Base-by-base conservation (phyloP, 1,284 basidiomycete species). In the Mycena sp. region DNA sequence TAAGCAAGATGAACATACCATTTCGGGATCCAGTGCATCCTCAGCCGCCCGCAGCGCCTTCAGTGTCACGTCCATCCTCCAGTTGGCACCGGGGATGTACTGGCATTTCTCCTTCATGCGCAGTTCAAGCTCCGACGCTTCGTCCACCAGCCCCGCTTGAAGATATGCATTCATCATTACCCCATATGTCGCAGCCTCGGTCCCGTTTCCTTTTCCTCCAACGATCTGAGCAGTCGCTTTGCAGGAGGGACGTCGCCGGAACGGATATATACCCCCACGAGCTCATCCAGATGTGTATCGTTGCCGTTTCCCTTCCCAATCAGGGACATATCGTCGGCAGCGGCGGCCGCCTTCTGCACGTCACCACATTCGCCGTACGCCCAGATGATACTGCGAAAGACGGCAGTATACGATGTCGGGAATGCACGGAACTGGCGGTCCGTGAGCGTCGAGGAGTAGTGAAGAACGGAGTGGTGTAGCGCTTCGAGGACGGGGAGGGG, bases 331-430 rank as follows among this genome's bases (percentile, higher is more conserved):
- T 67, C 65, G 14, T 40, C 12, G 4, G 62, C 56, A 10, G 58
- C 52, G 1, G 58, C 52, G 12, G 44, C 46, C 0, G 65, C 65
- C n/a, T 41, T 38, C 26, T 48, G 51, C 6, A 62, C 43, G 21
- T 35, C 32, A 4, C 46, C 23, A n/a, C 61, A n/a, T 10, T 59
- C 45, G 28, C 59, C 62, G 11, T 64, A 67, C 26, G 55, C 65
- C 50, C 46, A 55, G 19, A 67, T 43, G 21, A 64, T 40, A 41
- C 58, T 59, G 28, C 65, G 65, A 21, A 64, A 56, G 14, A 62
- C 65, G 14, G 65, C 28, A 16, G 63, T 55, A 48, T 64, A 67
- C 29, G 65, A 61, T 6, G 65, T 64, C 23, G 65, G 65, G 28
- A 54, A 64, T 11, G 65, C 62, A 14, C 46, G 51, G 44, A 67